phyloP scores from a whole-genome alignment of 768 basidiomycete species.

The Polyporus arcularius region DNA sequence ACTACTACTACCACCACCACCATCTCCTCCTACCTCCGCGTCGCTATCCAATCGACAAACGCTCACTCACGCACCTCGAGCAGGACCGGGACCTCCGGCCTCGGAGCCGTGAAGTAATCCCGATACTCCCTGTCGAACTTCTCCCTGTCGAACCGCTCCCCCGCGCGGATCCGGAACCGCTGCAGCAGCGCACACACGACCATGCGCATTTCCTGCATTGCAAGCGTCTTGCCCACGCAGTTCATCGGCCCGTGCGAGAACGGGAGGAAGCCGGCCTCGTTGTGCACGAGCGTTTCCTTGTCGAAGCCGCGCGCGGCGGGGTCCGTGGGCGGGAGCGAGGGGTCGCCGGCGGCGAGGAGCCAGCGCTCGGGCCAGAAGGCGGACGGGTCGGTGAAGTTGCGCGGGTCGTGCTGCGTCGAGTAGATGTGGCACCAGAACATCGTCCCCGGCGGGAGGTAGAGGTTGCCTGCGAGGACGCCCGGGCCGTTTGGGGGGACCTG shows the following conservation, averaged over 20 bases:
- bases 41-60: too few relatives aligned
- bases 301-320: too few relatives aligned
- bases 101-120: constrained; percentile 31
- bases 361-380: constrained; percentile 29
- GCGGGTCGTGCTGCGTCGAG: too few relatives aligned
- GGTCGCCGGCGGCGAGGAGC: constrained; percentile 25
- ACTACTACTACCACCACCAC: too few relatives aligned
- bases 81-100: constrained; percentile 26
- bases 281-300: too few relatives aligned
- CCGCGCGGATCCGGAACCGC: too few relatives aligned
- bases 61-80: not conserved
- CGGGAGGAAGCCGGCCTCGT: too few relatives aligned
- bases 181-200: too few relatives aligned
- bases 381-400: too few relatives aligned
- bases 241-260: too few relatives aligned
- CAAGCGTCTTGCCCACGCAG: too few relatives aligned
- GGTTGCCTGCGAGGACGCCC: constrained; percentile 35
- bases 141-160: constrained; percentile 17
- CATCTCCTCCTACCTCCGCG: not conserved
- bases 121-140: constrained; percentile 29
- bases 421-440: constrained; percentile 33
- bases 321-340: not conserved
- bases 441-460: constrained; percentile 27
- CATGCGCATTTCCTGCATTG: too few relatives aligned
- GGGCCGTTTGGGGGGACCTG: constrained; percentile 26